Base-by-base conservation (phyloP, 176 grass and related monocot species). In the Eragrostis curvula region DNA sequence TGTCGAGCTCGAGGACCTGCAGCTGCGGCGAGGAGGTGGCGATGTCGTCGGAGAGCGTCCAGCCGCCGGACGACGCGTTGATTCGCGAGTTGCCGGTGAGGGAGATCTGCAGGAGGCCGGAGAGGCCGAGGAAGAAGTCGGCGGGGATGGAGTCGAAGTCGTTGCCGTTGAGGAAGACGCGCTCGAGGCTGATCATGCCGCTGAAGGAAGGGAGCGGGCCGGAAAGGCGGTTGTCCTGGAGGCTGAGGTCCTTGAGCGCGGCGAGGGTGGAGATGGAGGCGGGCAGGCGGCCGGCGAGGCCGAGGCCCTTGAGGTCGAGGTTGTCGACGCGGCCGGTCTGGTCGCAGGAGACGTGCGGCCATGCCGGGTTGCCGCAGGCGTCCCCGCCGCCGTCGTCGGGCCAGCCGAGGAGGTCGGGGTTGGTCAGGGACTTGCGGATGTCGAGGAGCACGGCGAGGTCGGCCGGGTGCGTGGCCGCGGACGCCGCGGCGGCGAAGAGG, bases 311-410 rank as follows among this genome's bases (percentile, higher is more conserved):
- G 74, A 93, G 85, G 86, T 98, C 90, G 23, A 98, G 92, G 86
- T 98, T 91, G 36, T 86, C 61, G n/a, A 98, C 90, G 17, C 96
- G 90, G 20, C 81, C 85, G 8, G 41, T 2, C 21, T 81, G 74
- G 75, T 89, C 79, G 90, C 92, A 97, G 74, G 66, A 95, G 64
- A 98, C 55, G 77, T 93, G 92, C 23, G 32, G 74, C 95, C 95
- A 97, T 0, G 44, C 66, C 9, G 87, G 87, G 3, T 20, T 27
- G 8, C 61, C 86, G 71, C 96, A 96, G 0, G 96, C 82, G 69
- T 98, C 90, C 1, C 18, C 32, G 71, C 8, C 43, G 82, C 55
- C 18, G 78, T 15, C 23, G 8, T 67, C 62, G 1, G 89, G 88
- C 96, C 96, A 98, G 14, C 8, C 12, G 9, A 96, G 90, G 21